Evolutionary conservation across 2,329 filamentous ascomycete genomes (phyloP), one percentile per base, ranked within the genome.

Genomic region (Colletotrichum scovillei): DNA sequence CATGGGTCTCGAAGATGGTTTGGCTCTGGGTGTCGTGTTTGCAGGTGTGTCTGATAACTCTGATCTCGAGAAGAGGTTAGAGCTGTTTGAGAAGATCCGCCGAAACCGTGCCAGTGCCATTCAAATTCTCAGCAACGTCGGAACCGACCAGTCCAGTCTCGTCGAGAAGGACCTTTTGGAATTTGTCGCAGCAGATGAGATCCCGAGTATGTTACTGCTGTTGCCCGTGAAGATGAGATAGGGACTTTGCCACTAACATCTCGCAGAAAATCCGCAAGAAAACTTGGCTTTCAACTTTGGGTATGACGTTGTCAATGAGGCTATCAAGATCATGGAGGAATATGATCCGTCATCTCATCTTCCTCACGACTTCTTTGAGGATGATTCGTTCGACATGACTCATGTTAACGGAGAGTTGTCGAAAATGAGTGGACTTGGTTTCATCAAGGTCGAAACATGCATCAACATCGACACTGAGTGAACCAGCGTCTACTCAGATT

Each of bases 51-150:
- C 55, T 63, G 70, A 74, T 4, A 26, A 74, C 4, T 60, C 67
- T 12, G 77, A 79, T 1, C 74, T 81, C 30, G 72, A 75, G 32
- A 57, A 72, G 14, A 75, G 79, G 4, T 69, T 82, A 2, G 53
- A 67, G 3, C 56, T 80, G 3, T 81, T 80, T 58, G 76, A 78
- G 14, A 68, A 73, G 1, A 59, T 79, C 7, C 78, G 80, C 1
- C 72, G 77, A 22, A 77, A 78, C 58, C 73, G 82, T 12, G 79
- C 81, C 1, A 80, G 80, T 16, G 79, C 76, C 1, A 80, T 84
- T n/a, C 82, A 85, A 67, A 78, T 85, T 55, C 78, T 86, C 60
- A 82, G 80, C 55, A 83, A 84, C 58, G 80, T 81, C 0, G 83
- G 81, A 3, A 77, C 79, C 26, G 81, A 82, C 52, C 77, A 82